Conservation (phyloP, 257 asterid genomes). For the Solanum tarijense region DNA sequence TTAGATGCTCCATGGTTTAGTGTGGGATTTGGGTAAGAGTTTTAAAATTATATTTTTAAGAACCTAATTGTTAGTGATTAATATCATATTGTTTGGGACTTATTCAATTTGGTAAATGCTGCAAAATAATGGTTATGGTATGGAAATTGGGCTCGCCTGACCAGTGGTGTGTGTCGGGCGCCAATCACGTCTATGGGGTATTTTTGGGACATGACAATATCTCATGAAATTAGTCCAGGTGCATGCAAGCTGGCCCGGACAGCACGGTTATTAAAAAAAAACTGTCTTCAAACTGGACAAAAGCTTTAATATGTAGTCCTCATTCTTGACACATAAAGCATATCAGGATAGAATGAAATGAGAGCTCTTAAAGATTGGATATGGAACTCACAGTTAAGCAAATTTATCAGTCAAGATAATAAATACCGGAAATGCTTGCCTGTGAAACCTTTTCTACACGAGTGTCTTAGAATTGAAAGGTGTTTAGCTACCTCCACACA, state of each 20-base stretch:
- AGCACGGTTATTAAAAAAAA: not conserved
- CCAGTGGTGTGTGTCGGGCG: not conserved
- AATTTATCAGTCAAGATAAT: not conserved
- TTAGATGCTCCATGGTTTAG: not conserved
- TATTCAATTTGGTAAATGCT: not conserved
- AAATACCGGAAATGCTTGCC: not conserved
- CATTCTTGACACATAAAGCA: not conserved
- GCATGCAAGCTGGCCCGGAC: not conserved
- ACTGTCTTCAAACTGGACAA: not conserved
- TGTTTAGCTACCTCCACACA: not conserved
- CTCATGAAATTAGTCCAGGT: not conserved
- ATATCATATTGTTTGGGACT: not conserved
- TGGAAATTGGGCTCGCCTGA: not conserved
- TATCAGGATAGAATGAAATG: not conserved
- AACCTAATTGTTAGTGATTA: not conserved
- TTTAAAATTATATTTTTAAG: not conserved
- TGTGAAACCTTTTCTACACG: not conserved
- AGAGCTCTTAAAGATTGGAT: not conserved
- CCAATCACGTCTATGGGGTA: not conserved
- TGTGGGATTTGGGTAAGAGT: not conserved
- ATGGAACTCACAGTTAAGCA: not conserved
- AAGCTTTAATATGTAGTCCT: not conserved
- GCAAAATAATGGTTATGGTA: not conserved
- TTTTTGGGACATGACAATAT: not conserved
- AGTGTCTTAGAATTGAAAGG: not conserved